These are phyloP conservation scores for Paspalum notatum DNA, from an alignment of 176 grass and related monocot genomes.

Conservation along the genomic window DNA sequence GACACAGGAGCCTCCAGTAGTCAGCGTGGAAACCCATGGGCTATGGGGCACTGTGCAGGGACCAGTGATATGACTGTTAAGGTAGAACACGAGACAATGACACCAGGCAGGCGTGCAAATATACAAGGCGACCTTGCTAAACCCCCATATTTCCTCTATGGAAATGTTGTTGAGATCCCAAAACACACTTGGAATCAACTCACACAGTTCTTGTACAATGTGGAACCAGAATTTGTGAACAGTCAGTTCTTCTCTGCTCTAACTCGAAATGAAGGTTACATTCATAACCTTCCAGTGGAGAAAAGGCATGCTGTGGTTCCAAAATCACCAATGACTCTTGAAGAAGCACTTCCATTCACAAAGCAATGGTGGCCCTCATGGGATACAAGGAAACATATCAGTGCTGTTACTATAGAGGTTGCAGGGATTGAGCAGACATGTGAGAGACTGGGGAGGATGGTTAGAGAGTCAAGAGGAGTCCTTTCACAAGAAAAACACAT, in stretches of 20 bases:
- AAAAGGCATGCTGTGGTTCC: conserved; percentile 44
- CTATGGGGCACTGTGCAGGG: conserved; percentile 1
- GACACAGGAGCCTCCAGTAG: conserved; percentile 44
- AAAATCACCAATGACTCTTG: conserved; percentile 62
- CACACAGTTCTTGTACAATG: conserved; percentile 59
- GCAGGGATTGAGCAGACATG: conserved; percentile 33
- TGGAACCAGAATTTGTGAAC: conserved; percentile 75
- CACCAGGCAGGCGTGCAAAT: conserved; percentile 24
- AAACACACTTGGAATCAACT: conserved; percentile 58
- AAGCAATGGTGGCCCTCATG: conserved; percentile 69
- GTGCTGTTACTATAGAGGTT: conserved; percentile 41
- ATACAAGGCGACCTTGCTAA: conserved; percentile 10
- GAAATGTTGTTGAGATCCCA: conserved; percentile 68
- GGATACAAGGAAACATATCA: conserved; percentile 69
- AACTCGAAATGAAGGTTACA: conserved; percentile 70
- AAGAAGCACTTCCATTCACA: conserved; percentile 60
- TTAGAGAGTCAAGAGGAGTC: conserved; percentile 54
- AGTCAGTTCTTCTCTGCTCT: conserved; percentile 71
- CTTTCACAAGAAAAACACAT: conserved; percentile 47
- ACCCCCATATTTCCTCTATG: conserved; percentile 77
- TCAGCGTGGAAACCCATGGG: conserved; percentile 22
- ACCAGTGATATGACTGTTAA: conserved; percentile 42
- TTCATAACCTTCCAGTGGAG: conserved; percentile 79
- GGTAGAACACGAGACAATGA: conserved; percentile 40
- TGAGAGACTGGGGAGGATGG: conserved; percentile 53